Base-by-base conservation (phyloP, 2,329 filamentous ascomycete species). In the Aspergillus puulaauensis region DNA sequence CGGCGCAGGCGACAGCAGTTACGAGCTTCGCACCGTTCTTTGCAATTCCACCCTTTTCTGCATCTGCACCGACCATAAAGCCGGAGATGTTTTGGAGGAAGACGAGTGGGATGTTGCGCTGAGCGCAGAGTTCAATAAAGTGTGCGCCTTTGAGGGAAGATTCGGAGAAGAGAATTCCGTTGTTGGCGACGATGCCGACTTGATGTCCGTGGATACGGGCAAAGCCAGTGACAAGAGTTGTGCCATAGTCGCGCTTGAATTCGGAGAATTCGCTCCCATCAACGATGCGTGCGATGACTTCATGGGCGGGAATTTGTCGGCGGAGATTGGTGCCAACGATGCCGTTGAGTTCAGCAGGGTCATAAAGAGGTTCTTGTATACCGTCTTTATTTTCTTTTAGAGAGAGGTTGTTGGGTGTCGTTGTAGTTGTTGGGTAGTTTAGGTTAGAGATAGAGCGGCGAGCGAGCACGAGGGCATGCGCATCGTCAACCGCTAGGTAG, bases 1-100 rank as follows among this genome's bases (percentile, higher is more conserved):
- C 86, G 4, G 93, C 93, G 71, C 93, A 97, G 8, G 92, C 91
- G 11, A 98, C 95, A 7, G 93, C 95, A 3, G 92, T 96, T 27
- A 98, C 95, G 17, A 99, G 86, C 78, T 99, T 98, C 6, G 95
- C 95, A 41, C 95, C 95, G 70, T 98, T 96, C 82, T 98, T 98
- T 54, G 95, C 95, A 66, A 99, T 98, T 12, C 95, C 95, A 52
- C 93, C 93, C 54, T 90, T 89, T 77, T 99, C 95, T 0, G 93
- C 92, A 68, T 95, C 91, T 17, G 86, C 85, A 44, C 95, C 95
- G 33, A 99, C 95, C 95, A 99, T 99, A 83, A 99, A 99, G 44
- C 95, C 95, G 6, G 88, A 89, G 72, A 99, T 98, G 75, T 99
- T 98, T 74, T 99, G 95, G 19, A 99, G 80, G 77, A 98, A 98